Evolutionary conservation across 2,329 filamentous ascomycete genomes (phyloP).

Genomic region (Claviceps sp.): DNA sequence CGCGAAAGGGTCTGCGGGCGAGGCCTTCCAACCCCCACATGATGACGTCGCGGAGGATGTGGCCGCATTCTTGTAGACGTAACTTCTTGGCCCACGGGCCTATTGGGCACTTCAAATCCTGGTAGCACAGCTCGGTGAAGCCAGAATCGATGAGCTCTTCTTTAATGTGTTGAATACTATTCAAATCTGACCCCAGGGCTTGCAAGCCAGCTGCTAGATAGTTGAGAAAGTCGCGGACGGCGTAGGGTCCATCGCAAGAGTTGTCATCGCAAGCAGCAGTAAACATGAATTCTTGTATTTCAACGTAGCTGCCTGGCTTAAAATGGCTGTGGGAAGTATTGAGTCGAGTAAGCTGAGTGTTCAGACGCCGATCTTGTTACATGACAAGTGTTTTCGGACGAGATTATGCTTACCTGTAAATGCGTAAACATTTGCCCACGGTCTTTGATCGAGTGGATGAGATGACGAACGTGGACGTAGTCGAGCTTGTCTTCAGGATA

Average conservation of each 20-base stretch:
- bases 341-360: background rate
- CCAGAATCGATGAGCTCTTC: conserved; percentile 25
- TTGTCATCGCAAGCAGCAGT: conserved; percentile 30
- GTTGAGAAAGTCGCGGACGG: conserved; percentile 31
- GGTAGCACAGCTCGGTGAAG: conserved; percentile 26
- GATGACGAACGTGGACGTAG: conserved; percentile 35
- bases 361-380: background rate
- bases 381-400: background rate
- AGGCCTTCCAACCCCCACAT: conserved; percentile 27
- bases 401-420: conserved; percentile 23
- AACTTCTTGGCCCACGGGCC: conserved; percentile 33
- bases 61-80: conserved; percentile 30
- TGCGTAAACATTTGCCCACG: conserved; percentile 24
- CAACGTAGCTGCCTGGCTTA: conserved; percentile 38
- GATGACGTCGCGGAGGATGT: conserved; percentile 30
- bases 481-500: conserved; percentile 32
- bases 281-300: conserved; percentile 34
- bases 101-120: conserved; percentile 33
- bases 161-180: conserved; percentile 24
- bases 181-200: conserved; percentile 27
- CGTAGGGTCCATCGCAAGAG: conserved; percentile 29
- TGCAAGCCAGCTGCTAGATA: conserved; percentile 28
- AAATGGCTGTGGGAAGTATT: conserved; percentile 25
- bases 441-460: conserved; percentile 31
- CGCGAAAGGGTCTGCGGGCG: conserved; percentile 23